Conservation (phyloP, 768 basidiomycete species). For the Podaxis rugospora region DNA sequence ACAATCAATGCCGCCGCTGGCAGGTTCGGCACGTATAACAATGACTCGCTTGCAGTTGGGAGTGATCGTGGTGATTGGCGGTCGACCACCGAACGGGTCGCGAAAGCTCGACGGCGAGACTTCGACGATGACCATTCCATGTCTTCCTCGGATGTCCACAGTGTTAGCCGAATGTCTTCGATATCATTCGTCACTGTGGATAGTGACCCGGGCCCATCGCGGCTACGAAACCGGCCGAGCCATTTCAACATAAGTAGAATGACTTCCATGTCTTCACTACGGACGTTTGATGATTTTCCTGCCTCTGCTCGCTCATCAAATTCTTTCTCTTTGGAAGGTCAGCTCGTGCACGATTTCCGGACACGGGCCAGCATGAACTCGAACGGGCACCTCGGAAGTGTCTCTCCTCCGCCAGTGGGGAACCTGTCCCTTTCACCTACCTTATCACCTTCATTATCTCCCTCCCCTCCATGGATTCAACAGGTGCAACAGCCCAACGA, state of each 20-base stretch:
- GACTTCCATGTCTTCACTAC: constrained; percentile 71
- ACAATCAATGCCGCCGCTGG: constrained; percentile 62
- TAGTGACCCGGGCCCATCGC: constrained; percentile 78
- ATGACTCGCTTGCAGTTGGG: constrained; percentile 23
- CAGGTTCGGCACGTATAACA: constrained; percentile 34
- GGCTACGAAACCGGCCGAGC: constrained; percentile 58
- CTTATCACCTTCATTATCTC: constrained; percentile 41
- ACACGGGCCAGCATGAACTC: constrained; percentile 68
- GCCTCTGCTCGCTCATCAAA: constrained; percentile 75
- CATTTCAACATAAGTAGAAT: constrained; percentile 68
- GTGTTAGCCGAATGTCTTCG: constrained; percentile 66
- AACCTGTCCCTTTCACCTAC: constrained; percentile 68
- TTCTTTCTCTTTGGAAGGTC: constrained; percentile 72
- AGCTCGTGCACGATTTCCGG: constrained; percentile 71
- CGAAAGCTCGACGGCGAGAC: constrained; percentile 78
- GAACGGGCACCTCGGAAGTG: constrained; percentile 57
- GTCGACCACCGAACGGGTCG: constrained; percentile 49
- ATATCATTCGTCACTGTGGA: constrained; percentile 83
- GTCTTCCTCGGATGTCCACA: constrained; percentile 84
- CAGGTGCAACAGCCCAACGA: constrained; percentile 34
- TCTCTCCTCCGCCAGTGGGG: constrained; percentile 77
- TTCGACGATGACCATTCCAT: constrained; percentile 90
- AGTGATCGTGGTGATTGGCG: constrained; percentile 43
- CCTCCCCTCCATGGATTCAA: constrained; percentile 48
- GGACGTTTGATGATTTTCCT: constrained; percentile 71